phyloP scores from a whole-genome alignment of 2,329 filamentous ascomycete species.

The Beauveria medogensis region DNA sequence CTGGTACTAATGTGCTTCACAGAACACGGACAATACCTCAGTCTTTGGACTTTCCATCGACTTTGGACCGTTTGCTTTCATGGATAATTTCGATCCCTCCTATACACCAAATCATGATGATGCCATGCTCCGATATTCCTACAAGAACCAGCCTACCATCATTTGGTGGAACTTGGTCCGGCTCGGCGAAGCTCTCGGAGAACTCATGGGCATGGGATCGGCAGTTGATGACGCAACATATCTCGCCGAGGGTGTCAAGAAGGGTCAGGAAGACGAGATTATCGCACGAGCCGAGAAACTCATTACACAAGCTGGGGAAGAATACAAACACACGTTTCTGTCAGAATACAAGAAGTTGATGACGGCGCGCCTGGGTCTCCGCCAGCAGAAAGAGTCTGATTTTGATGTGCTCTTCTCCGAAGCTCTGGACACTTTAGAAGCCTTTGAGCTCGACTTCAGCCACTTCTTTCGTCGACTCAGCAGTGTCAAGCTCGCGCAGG shows the following conservation, averaged over 20 bases:
- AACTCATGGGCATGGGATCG: constrained; percentile 72
- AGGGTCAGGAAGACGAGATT: constrained; percentile 58
- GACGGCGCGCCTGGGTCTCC: constrained; percentile 69
- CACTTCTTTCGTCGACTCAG: constrained; percentile 83
- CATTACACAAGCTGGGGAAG: constrained; percentile 73
- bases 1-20: constrained; percentile 15
- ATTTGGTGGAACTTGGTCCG: constrained; percentile 99
- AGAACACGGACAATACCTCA: constrained; percentile 95
- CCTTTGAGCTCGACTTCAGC: constrained; percentile 82
- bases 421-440: constrained; percentile 72
- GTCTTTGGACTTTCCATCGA: constrained; percentile 84
- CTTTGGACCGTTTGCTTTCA: constrained; percentile 94
- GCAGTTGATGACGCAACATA: constrained; percentile 66
- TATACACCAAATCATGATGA: constrained; percentile 99
- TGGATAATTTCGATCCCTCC: constrained; percentile 89
- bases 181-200: constrained; percentile 80
- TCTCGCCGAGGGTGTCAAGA: constrained; percentile 58
- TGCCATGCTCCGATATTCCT: constrained; percentile 75
- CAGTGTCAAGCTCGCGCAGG: constrained; percentile 48
- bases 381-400: constrained; percentile 59
- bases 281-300: constrained; percentile 74
- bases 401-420: constrained; percentile 78
- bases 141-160: constrained; percentile 88
- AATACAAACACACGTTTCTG: constrained; percentile 82
- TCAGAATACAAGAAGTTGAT: constrained; percentile 85